Evolutionary conservation across 495 filamentous ascomycete species (phyloP).

Genomic region (Aspergillus funiculosus): DNA sequence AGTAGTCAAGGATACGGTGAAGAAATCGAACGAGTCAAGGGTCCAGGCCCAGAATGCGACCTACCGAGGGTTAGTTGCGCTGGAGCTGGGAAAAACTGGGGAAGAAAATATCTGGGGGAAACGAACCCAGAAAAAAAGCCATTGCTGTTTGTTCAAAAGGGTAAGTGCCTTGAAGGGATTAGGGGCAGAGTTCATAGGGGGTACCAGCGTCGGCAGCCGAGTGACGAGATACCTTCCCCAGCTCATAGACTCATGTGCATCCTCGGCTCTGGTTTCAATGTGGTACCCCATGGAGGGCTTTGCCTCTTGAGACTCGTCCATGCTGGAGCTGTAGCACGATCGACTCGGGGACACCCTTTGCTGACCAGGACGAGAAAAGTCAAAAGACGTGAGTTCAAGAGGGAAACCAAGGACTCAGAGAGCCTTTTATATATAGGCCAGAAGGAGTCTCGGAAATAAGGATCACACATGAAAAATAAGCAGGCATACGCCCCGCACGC

Average conservation of each 20-base stretch:
- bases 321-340: background rate
- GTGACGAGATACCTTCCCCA: constrained; percentile 59
- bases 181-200: constrained; percentile 68
- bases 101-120: background rate
- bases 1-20: constrained; percentile 77
- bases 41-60: constrained; percentile 68
- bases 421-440: background rate
- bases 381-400: no score
- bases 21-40: constrained; percentile 90
- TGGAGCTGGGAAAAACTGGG: background rate
- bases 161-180: constrained; percentile 69
- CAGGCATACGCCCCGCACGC: background rate
- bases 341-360: no score
- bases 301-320: constrained; percentile 8
- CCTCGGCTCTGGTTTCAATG: constrained; percentile 25
- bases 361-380: no score
- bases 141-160: constrained; percentile 69
- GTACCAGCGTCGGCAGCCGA: constrained; percentile 65
- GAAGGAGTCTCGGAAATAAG: no score
- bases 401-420: background rate
- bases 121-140: constrained; percentile 70
- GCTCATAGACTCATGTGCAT: constrained; percentile 49
- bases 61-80: constrained; percentile 16
- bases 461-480: background rate
- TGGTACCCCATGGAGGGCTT: constrained; percentile 2